Evolutionary conservation across 768 basidiomycete species (phyloP).

Genomic region (Glaciozyma martinii): DNA sequence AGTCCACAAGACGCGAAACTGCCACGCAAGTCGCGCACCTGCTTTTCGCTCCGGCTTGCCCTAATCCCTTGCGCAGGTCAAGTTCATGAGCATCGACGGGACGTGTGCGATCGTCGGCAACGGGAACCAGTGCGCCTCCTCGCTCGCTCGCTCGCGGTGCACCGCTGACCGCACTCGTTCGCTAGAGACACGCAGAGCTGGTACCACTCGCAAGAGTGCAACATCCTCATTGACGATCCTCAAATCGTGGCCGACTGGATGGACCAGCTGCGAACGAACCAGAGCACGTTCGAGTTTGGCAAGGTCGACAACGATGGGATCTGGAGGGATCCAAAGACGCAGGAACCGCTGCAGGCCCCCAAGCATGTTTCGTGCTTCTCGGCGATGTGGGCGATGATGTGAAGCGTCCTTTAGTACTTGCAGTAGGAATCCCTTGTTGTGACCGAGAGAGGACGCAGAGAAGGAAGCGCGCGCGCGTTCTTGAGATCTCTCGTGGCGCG

Average conservation of each 20-base stretch:
- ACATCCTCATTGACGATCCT: constrained; percentile 55
- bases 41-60: not conserved
- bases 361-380: too few relatives aligned
- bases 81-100: constrained; percentile 60
- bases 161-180: not conserved
- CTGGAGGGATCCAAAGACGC: constrained; percentile 51
- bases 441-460: not conserved
- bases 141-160: not conserved
- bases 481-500: not conserved
- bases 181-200: constrained; percentile 49
- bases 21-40: constrained; percentile 43
- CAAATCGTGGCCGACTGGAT: constrained; percentile 52
- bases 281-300: constrained; percentile 53
- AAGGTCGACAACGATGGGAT: constrained; percentile 48
- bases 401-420: too few relatives aligned
- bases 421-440: not conserved
- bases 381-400: too few relatives aligned
- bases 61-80: constrained; percentile 40
- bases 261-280: constrained; percentile 48
- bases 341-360: constrained; percentile 34
- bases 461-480: not conserved
- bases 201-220: constrained; percentile 62
- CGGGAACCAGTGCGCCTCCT: constrained; percentile 48
- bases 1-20: constrained; percentile 58
- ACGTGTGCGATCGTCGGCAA: constrained; percentile 59